phyloP scores from a whole-genome alignment of 2,329 filamentous ascomycete species.

The Ophiocordyceps camponoti-leonardi region DNA sequence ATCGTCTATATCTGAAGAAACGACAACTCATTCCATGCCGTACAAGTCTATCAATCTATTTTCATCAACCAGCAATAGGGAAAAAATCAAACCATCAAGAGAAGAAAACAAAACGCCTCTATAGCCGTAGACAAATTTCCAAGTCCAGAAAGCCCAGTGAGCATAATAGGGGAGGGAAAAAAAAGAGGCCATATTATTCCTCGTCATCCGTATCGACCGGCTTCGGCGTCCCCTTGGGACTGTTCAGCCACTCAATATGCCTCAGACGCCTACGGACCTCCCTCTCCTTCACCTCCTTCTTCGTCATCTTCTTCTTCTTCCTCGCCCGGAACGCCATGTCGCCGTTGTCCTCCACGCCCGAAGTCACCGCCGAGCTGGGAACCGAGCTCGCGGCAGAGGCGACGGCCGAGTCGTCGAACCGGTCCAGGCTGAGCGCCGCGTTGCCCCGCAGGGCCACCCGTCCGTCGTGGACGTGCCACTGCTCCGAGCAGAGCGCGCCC shows the following conservation, averaged over 20 bases:
- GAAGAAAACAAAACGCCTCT: neutral
- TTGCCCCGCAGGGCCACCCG: slow-evolving; percentile 72
- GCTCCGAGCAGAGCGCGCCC: slow-evolving; percentile 84
- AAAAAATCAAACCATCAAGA: neutral
- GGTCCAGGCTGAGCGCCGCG: slow-evolving; percentile 55
- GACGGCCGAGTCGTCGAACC: slow-evolving; percentile 56
- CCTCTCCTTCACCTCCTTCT: slow-evolving; percentile 86
- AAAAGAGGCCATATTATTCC: slow-evolving; percentile 15
- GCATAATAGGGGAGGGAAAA: too few relatives aligned
- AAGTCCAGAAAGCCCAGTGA: neutral
- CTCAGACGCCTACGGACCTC: slow-evolving; percentile 75
- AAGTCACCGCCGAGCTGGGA: slow-evolving; percentile 38
- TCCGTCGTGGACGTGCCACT: slow-evolving; percentile 86
- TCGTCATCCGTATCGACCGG: slow-evolving; percentile 67
- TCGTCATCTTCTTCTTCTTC: slow-evolving; percentile 99
- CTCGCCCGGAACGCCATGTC: slow-evolving; percentile 74
- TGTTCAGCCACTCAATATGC: slow-evolving; percentile 74
- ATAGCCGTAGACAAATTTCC: neutral
- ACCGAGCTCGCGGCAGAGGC: slow-evolving; percentile 41
- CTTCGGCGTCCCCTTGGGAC: slow-evolving; percentile 67
- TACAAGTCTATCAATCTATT: neutral
- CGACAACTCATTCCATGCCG: too few relatives aligned
- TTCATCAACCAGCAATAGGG: neutral
- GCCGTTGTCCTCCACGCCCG: slow-evolving; percentile 53
- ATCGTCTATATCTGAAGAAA: too few relatives aligned